Base-by-base conservation (phyloP, 2,329 filamentous ascomycete genomes). In the Hypoxylon rubiginosum region DNA sequence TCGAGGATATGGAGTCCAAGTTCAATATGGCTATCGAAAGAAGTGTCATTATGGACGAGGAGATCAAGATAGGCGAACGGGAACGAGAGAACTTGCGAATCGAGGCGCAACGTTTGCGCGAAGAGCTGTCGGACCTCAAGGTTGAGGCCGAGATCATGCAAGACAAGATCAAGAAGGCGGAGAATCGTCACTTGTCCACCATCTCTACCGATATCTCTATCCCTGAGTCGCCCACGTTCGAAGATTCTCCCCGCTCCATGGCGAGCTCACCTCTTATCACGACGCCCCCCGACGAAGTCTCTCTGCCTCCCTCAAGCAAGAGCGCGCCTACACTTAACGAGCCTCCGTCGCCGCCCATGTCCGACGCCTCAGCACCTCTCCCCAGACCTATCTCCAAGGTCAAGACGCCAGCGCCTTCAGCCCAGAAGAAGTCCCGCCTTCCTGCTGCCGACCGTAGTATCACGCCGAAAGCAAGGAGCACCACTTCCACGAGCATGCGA, bases 1-100 rank as follows among this genome's bases (percentile, higher is more conserved):
- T 98, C 67, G 96, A 99, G 81, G 96, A 99, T 77, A 85, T 99
- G 79, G 96, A 99, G 81, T 95, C 92, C 68, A 99, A 98, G 80
- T 97, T 96, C 80, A 98, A 97, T 78, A 88, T 97, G 61, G 89
- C 94, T 4, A 97, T 99, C 72, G 96, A 99, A 82, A 87, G 95
- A 58, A 90, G 87, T 9, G 96, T 99, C 26, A 89, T 99, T 86
- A 88, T 97, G 81, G 96, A 99, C 77, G 94, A 97, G 79, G 96
- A 98, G 79, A 92, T 98, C 75, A 95, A 91, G 80, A 87, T 89
- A 48, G 93, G 93, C 50, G 96, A 99, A 76, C 92, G 97, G 80
- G 96, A 99, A 79, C 89, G 96, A 75, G 96, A 99, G 79, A 82
- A 84, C 7, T 83, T 99, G 66, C 90, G 96, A 54, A 97, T 99